Conservation (phyloP, 768 basidiomycete genomes). For the Auricularia heimuer region DNA sequence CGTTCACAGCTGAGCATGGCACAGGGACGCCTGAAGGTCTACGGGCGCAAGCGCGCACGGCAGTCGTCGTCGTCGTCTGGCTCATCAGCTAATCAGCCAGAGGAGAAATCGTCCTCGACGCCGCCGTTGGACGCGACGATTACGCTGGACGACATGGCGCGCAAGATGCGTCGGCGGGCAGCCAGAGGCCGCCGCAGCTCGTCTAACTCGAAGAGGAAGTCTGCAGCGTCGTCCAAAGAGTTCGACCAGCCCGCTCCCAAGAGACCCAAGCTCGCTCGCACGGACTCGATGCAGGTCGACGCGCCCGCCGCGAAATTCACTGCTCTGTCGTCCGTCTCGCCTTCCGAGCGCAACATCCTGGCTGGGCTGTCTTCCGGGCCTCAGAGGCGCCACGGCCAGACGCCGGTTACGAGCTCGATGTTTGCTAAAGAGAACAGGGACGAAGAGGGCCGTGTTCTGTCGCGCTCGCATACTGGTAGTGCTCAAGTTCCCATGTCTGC, state of each 20-base stretch:
- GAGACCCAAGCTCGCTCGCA: background rate
- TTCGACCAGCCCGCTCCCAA: background rate
- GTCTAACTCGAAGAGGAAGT: constrained; percentile 3
- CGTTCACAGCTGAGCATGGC: background rate
- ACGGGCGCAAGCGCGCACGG: background rate
- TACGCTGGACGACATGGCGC: background rate
- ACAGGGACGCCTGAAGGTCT: background rate
- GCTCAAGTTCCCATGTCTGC: background rate
- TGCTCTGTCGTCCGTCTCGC: background rate
- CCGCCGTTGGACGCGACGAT: constrained; percentile 5
- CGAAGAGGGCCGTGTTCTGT: background rate
- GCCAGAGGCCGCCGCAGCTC: constrained; percentile 1
- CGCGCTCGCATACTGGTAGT: background rate
- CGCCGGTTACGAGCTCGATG: background rate
- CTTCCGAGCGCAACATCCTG: background rate
- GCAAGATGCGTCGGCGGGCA: background rate
- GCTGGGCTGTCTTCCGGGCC: background rate
- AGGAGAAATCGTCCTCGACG: background rate
- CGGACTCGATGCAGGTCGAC: background rate
- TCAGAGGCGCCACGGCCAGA: background rate
- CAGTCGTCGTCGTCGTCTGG: background rate
- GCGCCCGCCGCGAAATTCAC: no score
- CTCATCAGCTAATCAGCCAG: background rate
- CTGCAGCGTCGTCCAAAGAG: background rate
- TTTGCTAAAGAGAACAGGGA: background rate